These are phyloP conservation scores for Cryptococcus sp. DNA, from an alignment of 1,284 basidiomycete species.

Conservation along the genomic window DNA sequence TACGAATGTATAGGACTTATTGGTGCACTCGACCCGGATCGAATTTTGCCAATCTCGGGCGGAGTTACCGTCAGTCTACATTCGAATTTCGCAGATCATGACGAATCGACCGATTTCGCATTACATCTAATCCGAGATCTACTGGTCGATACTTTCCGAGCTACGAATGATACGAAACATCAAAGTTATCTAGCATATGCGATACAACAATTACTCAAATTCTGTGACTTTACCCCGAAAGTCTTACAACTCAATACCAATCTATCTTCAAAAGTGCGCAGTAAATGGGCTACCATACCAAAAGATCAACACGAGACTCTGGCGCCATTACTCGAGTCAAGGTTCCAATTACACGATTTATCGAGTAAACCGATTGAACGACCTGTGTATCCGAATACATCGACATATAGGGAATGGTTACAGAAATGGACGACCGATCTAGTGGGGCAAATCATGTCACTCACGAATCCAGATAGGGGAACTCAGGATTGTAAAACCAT, in stretches of 20 bases:
- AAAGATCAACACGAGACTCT: slow-evolving; percentile 84
- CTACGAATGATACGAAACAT: slow-evolving; percentile 89
- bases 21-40: slow-evolving; percentile 93
- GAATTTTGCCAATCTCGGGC: slow-evolving; percentile 54
- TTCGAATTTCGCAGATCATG: slow-evolving; percentile 76
- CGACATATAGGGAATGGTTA: slow-evolving; percentile 94
- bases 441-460: slow-evolving; percentile 57
- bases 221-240: slow-evolving; percentile 75
- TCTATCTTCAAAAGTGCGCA: slow-evolving; percentile 62
- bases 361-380: slow-evolving; percentile 49
- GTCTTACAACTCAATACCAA: slow-evolving; percentile 46
- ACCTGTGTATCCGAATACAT: slow-evolving; percentile 71
- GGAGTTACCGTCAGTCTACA: slow-evolving; percentile 69
- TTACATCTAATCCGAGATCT: slow-evolving; percentile 80
- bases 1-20: slow-evolving; percentile 92
- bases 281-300: slow-evolving; percentile 69
- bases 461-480: slow-evolving; percentile 28
- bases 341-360: slow-evolving; percentile 51
- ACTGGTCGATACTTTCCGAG: slow-evolving; percentile 85
- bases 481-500: slow-evolving; percentile 51
- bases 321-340: slow-evolving; percentile 76
- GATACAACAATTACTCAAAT: slow-evolving; percentile 86
- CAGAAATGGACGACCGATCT: slow-evolving; percentile 83
- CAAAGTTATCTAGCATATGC: slow-evolving; percentile 85
- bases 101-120: slow-evolving; percentile 75